A percentile compares a stretch with the other conserved stretches of the same genome.
These are phyloP conservation scores for Ceratocystis colombiana DNA, from an alignment of 2,329 filamentous ascomycete genomes.

Conservation along the genomic window DNA sequence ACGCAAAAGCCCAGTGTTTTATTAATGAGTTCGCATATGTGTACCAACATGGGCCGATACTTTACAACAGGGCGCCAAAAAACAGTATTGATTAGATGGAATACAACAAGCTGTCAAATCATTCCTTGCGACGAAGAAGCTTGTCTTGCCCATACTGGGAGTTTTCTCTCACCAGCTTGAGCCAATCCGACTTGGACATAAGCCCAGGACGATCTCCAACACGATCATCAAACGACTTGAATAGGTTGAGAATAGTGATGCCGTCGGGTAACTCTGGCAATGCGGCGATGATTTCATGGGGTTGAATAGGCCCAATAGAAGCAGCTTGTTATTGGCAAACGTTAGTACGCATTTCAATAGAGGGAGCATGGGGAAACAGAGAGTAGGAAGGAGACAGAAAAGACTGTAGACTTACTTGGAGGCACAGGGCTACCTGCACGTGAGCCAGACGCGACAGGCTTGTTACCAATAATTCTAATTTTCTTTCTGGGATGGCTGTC, in stretches of 20 bases:
- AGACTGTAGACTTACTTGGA: conserved; percentile 21
- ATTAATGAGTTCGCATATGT: not conserved
- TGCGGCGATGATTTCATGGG: conserved; percentile 45
- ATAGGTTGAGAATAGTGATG: conserved; percentile 45
- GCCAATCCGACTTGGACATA: conserved; percentile 47
- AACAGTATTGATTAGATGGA: too few relatives aligned
- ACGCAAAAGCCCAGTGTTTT: not conserved
- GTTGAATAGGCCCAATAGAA: conserved; percentile 36
- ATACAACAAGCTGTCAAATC: conserved; percentile 11
- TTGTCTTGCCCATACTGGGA: conserved; percentile 47
- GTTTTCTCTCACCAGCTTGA: conserved; percentile 48
- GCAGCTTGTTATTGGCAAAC: conserved; percentile 18
- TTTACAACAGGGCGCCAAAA: too few relatives aligned
- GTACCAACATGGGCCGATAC: too few relatives aligned
- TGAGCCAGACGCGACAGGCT: conserved; percentile 46
- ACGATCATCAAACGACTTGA: conserved; percentile 45
- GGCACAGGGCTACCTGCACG: conserved; percentile 50
- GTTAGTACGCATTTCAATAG: too few relatives aligned
- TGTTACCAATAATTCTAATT: conserved; percentile 44
- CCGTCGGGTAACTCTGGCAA: conserved; percentile 43
- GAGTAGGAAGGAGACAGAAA: too few relatives aligned
- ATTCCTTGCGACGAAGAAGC: conserved; percentile 38
- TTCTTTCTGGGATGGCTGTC: conserved; percentile 43
- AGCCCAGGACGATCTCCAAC: conserved; percentile 43
- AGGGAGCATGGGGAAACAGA: too few relatives aligned